Conservation (phyloP, 495 filamentous ascomycete genomes). For the Tuber umbilicatum region DNA sequence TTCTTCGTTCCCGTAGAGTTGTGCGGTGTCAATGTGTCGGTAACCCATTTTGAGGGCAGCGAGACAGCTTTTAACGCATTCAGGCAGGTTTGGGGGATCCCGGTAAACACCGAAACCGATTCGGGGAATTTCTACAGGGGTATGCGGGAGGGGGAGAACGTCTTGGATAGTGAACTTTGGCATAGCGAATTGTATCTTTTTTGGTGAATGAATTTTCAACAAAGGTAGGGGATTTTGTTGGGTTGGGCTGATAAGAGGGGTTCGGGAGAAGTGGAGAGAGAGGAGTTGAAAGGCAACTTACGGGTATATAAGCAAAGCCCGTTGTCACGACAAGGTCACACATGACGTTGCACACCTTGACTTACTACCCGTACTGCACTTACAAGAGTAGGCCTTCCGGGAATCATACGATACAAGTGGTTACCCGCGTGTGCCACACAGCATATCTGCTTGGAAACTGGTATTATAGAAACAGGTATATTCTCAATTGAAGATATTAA, state of each 20-base stretch:
- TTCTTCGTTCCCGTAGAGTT: conserved; percentile 62
- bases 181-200: conserved; percentile 9
- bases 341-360: no score
- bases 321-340: no score
- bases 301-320: no score
- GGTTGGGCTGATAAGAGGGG: not conserved
- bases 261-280: not conserved
- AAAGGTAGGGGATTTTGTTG: not conserved
- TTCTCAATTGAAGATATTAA: no score
- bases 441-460: no score
- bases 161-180: conserved; percentile 50
- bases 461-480: no score
- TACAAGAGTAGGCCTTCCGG: no score
- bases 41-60: conserved; percentile 60
- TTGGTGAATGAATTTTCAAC: not conserved
- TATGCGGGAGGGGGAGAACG: conserved; percentile 52
- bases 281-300: not conserved
- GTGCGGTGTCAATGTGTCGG: conserved; percentile 67
- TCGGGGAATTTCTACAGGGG: conserved; percentile 52
- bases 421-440: no score
- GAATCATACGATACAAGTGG: no score
- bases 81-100: conserved; percentile 45
- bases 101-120: conserved; percentile 73
- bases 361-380: no score
- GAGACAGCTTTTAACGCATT: conserved; percentile 52